Base-by-base conservation (phyloP, 805 yeast genomes). In the Candida wancherniae region DNA sequence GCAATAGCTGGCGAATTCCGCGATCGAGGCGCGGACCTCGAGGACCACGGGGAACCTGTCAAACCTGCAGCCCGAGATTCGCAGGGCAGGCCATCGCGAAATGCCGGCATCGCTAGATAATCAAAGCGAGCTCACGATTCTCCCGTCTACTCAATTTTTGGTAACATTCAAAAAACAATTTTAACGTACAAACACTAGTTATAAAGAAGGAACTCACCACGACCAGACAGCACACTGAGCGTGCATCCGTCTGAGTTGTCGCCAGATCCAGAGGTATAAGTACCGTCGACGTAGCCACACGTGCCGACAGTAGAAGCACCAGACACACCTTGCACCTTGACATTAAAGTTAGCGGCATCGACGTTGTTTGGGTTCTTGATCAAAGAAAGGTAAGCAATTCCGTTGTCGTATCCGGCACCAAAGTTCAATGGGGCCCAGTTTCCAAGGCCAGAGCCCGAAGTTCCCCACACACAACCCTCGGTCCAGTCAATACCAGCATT, bases 401-500 rank as follows among this genome's bases (percentile, higher is more conserved):
- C 71, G 47, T 57, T 61, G 39, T 84, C 68, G 63, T 73, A 70
- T 55, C 97, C 97, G 30, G 97, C 86, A 61, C 98, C 98, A 51
- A 92, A 71, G 65, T 81, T 84, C 47, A 90, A 71, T 50, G 97
- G 97, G 45, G 97, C 95, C 97, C 96, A 90, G 84, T 90, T 90
- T 68, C 98, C 98, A 45, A 84, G 63, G 51, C 80, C 82, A 22
- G 88, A 71, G 44, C 85, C 85, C 5, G 70, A 50, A 32, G 75
- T 57, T 59, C 97, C 94, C 98, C 98, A 90, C 48, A 83, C 61
- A 71, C 98, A 90, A 51, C 97, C 97, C 42, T 88, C 92, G 59
- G 80, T 82, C 55, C 69, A 71, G 32, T 85, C 72, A 47, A 87
- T 86, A 72, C 97, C 97, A 33, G 96, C 96, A 54, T 90, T 77